A percentile compares a stretch with the other conserved stretches of the same genome.
phyloP scores from a whole-genome alignment of 805 yeast genomes.

The Dipodascopsis uninucleata region DNA sequence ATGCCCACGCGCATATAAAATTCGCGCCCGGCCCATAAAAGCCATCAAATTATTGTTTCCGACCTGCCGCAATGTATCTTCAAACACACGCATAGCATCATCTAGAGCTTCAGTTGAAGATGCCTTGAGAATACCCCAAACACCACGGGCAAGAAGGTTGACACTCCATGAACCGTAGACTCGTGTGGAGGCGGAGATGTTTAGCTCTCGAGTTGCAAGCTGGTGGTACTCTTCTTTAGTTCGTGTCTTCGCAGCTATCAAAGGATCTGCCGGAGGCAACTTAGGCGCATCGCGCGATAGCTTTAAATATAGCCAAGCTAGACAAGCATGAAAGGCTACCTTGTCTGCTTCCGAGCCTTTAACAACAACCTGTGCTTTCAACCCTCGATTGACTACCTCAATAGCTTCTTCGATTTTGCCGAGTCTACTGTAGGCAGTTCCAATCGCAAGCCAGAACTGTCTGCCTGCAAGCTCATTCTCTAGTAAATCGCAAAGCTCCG shows the following conservation, averaged over 20 bases:
- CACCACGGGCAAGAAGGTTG: constrained; percentile 64
- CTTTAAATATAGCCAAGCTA: constrained; percentile 62
- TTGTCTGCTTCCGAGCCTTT: constrained; percentile 41
- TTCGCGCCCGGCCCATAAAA: constrained; percentile 77
- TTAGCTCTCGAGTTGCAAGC: constrained; percentile 45
- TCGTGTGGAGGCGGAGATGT: constrained; percentile 43
- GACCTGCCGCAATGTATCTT: constrained; percentile 49
- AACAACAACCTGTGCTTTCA: constrained; percentile 35
- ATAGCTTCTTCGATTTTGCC: constrained; percentile 58
- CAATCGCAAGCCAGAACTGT: constrained; percentile 81
- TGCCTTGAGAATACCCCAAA: constrained; percentile 43
- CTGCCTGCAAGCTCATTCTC: constrained; percentile 74
- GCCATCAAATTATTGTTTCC: constrained; percentile 70
- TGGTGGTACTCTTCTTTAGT: constrained; percentile 37
- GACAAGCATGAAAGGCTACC: constrained; percentile 54
- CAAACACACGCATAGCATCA: constrained; percentile 66
- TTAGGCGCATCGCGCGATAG: constrained; percentile 35
- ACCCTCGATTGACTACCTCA: constrained; percentile 59
- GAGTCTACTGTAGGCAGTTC: constrained; percentile 69
- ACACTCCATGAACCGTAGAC: constrained; percentile 47
- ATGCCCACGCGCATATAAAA: constrained; percentile 66
- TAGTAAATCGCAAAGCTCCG: constrained; percentile 71
- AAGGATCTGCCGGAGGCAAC: constrained; percentile 3
- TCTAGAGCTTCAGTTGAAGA: constrained; percentile 57
- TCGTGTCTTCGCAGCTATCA: constrained; percentile 9